Base-by-base conservation (phyloP, 2,329 filamentous ascomycete genomes). In the Microcyclosporella mali region DNA sequence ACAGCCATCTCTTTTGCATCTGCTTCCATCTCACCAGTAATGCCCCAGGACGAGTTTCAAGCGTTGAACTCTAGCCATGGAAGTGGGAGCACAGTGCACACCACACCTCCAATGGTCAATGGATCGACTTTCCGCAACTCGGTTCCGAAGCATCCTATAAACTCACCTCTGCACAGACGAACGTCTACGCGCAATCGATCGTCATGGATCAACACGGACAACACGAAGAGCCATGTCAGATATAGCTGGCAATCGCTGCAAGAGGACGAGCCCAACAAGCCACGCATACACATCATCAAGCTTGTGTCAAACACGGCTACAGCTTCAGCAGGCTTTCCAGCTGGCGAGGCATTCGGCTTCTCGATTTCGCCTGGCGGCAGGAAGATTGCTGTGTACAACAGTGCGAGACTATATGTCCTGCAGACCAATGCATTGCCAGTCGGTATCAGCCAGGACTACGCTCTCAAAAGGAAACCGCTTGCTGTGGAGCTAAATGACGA, bases 241-340 rank as follows among this genome's bases (percentile, higher is more conserved):
- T 65, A 65, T 38, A 64, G 62, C 50, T 65, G 62, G 62, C 62
- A 65, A 42, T 64, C 61, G 1, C 45, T 62, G 8, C 56, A 59
- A 38, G 62, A 60, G 19, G 60, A 63, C 37, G 62, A 64, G 49
- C 61, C 61, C 4, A 62, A 61, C 47, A 51, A 60, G 17, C 62
- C 62, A 14, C 56, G 62, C 7, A 65, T 65, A 34, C 58, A 64
- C 4, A 71, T 85, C 33, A 77, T 94, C 57, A 89, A 84, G 59
- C 72, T 95, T 39, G 81, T 94, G 10, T 92, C 86, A 29, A 87
- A 83, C 37, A 88, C 85, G 4, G 86, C 86, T 53, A 90, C 85
- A 60, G 89, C 86, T 1, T 88, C 59, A 33, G 62, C 87, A 16
- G 77, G 77, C 2, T 84, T 83, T 49, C 88, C 87, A 3, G 57